Evolutionary conservation across 805 yeast genomes (phyloP).

Genomic region (Zygosaccharomyces rouxii): DNA sequence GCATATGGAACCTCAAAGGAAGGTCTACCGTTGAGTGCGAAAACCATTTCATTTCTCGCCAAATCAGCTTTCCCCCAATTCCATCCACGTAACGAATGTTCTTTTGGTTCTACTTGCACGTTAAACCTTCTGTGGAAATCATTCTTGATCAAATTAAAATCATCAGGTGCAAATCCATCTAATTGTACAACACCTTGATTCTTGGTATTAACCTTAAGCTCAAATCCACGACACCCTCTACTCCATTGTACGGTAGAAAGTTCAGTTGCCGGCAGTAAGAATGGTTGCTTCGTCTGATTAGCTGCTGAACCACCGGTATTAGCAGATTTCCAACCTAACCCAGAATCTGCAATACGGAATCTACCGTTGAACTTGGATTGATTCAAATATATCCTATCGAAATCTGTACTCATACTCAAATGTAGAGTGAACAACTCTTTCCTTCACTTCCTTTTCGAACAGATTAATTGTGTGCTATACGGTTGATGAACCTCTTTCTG

Average conservation of each 20-base stretch:
- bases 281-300: conserved; percentile 60
- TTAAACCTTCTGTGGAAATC: conserved; percentile 76
- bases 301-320: conserved; percentile 41
- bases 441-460: not conserved
- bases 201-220: conserved; percentile 82
- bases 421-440: not conserved
- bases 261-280: conserved; percentile 82
- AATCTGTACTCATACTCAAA: conserved; percentile 52
- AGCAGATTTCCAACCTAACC: conserved; percentile 90
- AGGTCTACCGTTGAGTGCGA: conserved; percentile 82
- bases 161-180: conserved; percentile 89
- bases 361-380: conserved; percentile 82
- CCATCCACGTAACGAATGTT: conserved; percentile 97
- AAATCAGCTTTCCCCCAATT: conserved; percentile 96
- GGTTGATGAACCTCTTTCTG: not conserved
- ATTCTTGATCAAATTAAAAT: conserved; percentile 72
- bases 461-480: not conserved
- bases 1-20: conserved; percentile 85
- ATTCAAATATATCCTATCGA: conserved; percentile 85
- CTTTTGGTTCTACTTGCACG: conserved; percentile 71
- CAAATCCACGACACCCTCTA: conserved; percentile 88
- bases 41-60: conserved; percentile 85
- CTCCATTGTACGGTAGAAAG: conserved; percentile 82
- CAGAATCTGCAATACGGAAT: conserved; percentile 93
- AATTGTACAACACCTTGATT: conserved; percentile 78